Evolutionary conservation across 169 alveolate genomes (phyloP).

Genomic region (Eimeria praecox): DNA sequence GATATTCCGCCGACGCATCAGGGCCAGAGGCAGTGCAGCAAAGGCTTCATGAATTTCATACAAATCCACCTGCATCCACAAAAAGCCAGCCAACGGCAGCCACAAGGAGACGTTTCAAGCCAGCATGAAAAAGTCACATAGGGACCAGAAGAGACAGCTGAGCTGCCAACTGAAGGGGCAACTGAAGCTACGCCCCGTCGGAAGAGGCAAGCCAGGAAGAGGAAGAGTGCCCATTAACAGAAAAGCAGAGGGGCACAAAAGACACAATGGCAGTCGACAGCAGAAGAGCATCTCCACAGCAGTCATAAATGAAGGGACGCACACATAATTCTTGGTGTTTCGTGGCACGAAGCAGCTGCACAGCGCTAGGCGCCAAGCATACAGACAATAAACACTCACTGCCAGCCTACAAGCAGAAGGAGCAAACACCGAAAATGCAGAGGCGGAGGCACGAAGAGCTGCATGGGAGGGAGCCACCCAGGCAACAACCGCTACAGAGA

Average conservation of each 20-base stretch:
- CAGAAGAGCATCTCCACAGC: too few species aligned
- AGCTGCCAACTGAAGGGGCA: slow-evolving; percentile 16
- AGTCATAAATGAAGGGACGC: neutral
- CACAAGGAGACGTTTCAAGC: neutral
- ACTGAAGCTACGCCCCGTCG: neutral
- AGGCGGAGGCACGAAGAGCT: neutral
- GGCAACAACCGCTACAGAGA: neutral
- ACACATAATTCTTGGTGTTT: neutral
- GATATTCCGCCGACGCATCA: slow-evolving; percentile 88
- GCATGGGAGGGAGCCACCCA: neutral
- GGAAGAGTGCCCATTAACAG: neutral
- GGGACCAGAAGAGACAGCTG: neutral
- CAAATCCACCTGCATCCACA: slow-evolving; percentile 85
- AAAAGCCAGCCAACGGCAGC: slow-evolving; percentile 45
- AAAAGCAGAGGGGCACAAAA: neutral
- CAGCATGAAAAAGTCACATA: neutral
- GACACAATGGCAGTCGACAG: neutral
- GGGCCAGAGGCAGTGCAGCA: slow-evolving; percentile 92
- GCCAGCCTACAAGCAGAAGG: neutral
- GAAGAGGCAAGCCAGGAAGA: neutral
- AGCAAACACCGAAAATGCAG: neutral
- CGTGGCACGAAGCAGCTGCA: neutral
- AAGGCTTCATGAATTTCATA: slow-evolving; percentile 95
- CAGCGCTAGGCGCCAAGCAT: neutral
- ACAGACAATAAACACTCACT: neutral